These are phyloP conservation scores for Candida wancherniae DNA, from an alignment of 805 yeast genomes.

Conservation along the genomic window DNA sequence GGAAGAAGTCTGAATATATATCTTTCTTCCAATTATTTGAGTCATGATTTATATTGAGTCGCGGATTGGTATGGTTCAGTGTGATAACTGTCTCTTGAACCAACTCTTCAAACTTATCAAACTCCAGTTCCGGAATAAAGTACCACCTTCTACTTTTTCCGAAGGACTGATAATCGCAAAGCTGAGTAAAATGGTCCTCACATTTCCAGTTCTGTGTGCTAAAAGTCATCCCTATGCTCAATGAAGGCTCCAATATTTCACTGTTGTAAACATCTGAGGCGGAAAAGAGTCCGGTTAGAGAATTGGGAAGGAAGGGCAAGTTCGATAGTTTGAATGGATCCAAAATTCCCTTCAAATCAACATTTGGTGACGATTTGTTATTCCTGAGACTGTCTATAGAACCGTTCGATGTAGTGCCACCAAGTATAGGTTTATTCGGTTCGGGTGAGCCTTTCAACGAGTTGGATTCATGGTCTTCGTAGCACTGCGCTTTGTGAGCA, in stretches of 20 bases:
- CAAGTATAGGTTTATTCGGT: too few relatives aligned
- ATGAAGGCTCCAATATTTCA: slow-evolving; percentile 39
- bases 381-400: too few relatives aligned
- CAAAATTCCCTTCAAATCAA: too few relatives aligned
- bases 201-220: slow-evolving; percentile 53
- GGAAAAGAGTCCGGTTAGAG: slow-evolving; percentile 41
- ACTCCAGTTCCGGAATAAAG: slow-evolving; percentile 54
- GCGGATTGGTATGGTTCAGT: slow-evolving; percentile 3
- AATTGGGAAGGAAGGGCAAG: slow-evolving; percentile 45
- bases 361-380: too few relatives aligned
- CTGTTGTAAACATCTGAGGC: slow-evolving; percentile 41
- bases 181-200: slow-evolving; percentile 58
- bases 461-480: too few relatives aligned
- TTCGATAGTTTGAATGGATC: slow-evolving; percentile 59
- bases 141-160: slow-evolving; percentile 61
- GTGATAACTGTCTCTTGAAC: slow-evolving; percentile 18
- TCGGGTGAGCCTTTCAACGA: too few relatives aligned
- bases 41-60: slow-evolving; percentile 18
- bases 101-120: slow-evolving; percentile 46
- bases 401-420: too few relatives aligned
- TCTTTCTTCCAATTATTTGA: slow-evolving; percentile 19
- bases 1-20: slow-evolving; percentile 15
- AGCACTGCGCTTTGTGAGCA: slow-evolving; percentile 4
- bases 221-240: slow-evolving; percentile 50
- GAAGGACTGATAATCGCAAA: slow-evolving; percentile 47